Conservation (phyloP, 352 stramenopile species). For the Phytophthora pseudosyringae region DNA sequence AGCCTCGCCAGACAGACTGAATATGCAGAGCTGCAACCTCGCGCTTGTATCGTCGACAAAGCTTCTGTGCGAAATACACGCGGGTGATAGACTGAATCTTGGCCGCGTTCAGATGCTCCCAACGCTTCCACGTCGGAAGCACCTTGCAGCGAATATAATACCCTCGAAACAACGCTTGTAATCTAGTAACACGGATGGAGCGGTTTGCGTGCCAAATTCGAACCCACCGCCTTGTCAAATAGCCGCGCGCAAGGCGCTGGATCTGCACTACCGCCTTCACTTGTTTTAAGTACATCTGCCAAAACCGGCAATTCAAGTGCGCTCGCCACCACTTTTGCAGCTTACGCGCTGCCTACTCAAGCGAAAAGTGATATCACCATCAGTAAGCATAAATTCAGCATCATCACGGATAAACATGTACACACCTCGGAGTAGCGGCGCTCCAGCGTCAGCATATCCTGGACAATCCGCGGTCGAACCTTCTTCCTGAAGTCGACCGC, state of each 20-base stretch:
- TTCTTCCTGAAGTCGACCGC: constrained; percentile 44
- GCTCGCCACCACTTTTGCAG: constrained; percentile 70
- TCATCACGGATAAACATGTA: neutral
- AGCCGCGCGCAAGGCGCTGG: constrained; percentile 59
- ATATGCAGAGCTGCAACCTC: constrained; percentile 60
- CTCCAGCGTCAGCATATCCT: constrained; percentile 79
- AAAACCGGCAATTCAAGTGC: constrained; percentile 51
- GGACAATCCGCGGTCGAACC: constrained; percentile 58
- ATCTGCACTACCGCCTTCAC: constrained; percentile 53
- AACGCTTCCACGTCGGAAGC: constrained; percentile 54
- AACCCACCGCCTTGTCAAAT: constrained; percentile 57
- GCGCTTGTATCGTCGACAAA: constrained; percentile 11
- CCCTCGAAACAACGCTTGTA: constrained; percentile 69
- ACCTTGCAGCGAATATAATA: constrained; percentile 55
- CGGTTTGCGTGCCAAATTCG: constrained; percentile 64
- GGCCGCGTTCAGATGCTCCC: constrained; percentile 62
- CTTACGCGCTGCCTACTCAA: constrained; percentile 39
- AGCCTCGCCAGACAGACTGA: constrained; percentile 68
- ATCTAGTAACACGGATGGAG: constrained; percentile 48
- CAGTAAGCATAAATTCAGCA: neutral
- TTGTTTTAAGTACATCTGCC: constrained; percentile 50
- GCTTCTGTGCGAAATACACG: constrained; percentile 44
- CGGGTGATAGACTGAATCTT: constrained; percentile 74
- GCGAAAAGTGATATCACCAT: neutral
- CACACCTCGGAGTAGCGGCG: constrained; percentile 51